Percentiles rank a stretch among this genome's conserved stretches.
Evolutionary conservation across 2,329 filamentous ascomycete genomes (phyloP).

Genomic region (Xylariaceae sp.): DNA sequence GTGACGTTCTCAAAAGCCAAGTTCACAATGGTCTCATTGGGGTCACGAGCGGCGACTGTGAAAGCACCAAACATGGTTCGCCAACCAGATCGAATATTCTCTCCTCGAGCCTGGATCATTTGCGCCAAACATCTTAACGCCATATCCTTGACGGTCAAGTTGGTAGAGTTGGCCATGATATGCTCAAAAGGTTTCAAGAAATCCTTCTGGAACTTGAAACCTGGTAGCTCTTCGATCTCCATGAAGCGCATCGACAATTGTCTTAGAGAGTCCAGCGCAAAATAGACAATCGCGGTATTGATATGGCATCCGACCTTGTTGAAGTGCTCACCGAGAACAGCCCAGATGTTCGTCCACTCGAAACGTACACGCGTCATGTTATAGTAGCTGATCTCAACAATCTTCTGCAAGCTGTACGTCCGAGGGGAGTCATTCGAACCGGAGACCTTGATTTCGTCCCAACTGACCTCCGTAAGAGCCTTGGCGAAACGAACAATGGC

Average conservation of each 20-base stretch:
- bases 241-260: slow-evolving; percentile 98
- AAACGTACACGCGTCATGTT: slow-evolving; percentile 99
- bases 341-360: slow-evolving; percentile 98
- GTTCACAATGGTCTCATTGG: slow-evolving; percentile 92
- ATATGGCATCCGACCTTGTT: slow-evolving; percentile 95
- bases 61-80: slow-evolving; percentile 99
- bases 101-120: slow-evolving; percentile 95
- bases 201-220: slow-evolving; percentile 99
- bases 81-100: slow-evolving; percentile 97
- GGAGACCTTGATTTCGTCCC: slow-evolving; percentile 98
- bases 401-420: slow-evolving; percentile 95
- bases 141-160: slow-evolving; percentile 95
- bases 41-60: slow-evolving; percentile 87
- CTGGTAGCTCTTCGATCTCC: slow-evolving; percentile 94
- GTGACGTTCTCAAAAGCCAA: slow-evolving; percentile 95
- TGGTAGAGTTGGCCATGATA: slow-evolving; percentile 87
- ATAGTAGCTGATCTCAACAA: slow-evolving; percentile 98
- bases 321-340: slow-evolving; percentile 95
- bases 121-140: slow-evolving; percentile 92
- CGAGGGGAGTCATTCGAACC: slow-evolving; percentile 92
- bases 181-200: slow-evolving; percentile 98
- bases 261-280: slow-evolving; percentile 88
- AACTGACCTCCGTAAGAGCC: slow-evolving; percentile 90
- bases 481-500: slow-evolving; percentile 94
- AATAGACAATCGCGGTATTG: slow-evolving; percentile 96